Base-by-base conservation (phyloP, 2,329 filamentous ascomycete species). In the Fusarium stilboides region DNA sequence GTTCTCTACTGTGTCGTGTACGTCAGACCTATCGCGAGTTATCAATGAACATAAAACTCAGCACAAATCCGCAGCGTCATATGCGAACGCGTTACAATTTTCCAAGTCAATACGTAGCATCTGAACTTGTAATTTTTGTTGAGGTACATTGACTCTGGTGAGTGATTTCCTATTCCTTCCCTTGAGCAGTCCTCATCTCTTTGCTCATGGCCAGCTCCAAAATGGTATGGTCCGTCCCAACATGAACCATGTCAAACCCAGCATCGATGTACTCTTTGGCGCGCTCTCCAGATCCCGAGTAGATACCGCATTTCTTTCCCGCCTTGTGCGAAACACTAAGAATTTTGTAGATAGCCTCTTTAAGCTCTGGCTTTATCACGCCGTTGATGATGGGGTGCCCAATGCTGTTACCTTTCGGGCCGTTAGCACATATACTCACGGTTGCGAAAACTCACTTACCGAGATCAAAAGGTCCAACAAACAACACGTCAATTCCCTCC, bases 301-400 rank as follows among this genome's bases (percentile, higher is more conserved):
- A 62, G 17, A 63, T 42, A 2, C 60, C 60, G 1, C 60, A 63
- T 26, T 62, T 62, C 26, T 63, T 62, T 5, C 44, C 57, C 17
- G 57, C 26, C 12, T 63, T 56, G 17, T 39, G 60, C 0, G 37
- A n/a, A 2, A 57, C 33, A 15, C 45, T 33, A 1, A 62, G n/a
- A 15, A 62, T 49, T 1, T 15, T n/a, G n/a, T 33, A 10, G 5
- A 63, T 42, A 4, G 43, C 34, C 5, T 12, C 26, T 1, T 47
- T 61, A 1, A 63, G 28, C 26, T 63, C 49, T 33, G 44, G 57
- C 4, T 45, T 56, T 14, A 63, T 44, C 3, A 45, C 20, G 4
- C 57, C 50, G 20, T 63, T 45, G 19, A 63, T 54, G 13, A 56
- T 62, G n/a, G 60, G 56, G 6, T 62, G 33, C 9, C 60, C 47